Base-by-base conservation (phyloP, 2,329 filamentous ascomycete species). In the Monosporascus ibericus region DNA sequence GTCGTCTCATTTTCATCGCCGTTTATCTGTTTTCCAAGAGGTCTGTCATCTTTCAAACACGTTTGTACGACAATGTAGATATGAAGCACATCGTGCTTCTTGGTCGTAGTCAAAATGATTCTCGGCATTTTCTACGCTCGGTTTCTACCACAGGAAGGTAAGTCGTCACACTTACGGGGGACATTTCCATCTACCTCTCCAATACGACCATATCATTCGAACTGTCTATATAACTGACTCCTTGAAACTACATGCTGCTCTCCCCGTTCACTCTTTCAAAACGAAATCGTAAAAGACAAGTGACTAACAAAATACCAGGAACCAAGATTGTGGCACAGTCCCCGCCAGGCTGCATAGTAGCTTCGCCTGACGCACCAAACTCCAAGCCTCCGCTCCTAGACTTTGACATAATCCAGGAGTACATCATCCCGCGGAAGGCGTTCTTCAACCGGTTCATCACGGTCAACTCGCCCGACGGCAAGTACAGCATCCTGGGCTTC, bases 401-500 rank as follows among this genome's bases (percentile, higher is more conserved):
- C 70, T 97, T 96, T 72, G 83, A 88, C 58, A 85, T 90, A 49
- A 81, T 97, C 60, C 88, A 90, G 17, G 87, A 92, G 67, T 96
- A 95, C 74, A 87, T 99, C 65, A 96, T 99, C 64, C 94, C 94
- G 18, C 87, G 90, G 50, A 90, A 96, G 70, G 88, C 92, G 63
- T 94, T 99, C 66, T 96, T 92, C 78, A 95, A 96, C 68, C 89
- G 91, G 58, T 86, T 92, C 55, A 80, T 97, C 56, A 87, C 88
- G 27, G 86, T 95, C 52, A 86, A 86, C 68, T 87, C 89, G 46
- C 81, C 83, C 0, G 80, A 83, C 51, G 77, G 77, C 60, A 82
- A 82, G 59, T 87, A 92, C 70, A 84, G 86, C 53, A 84, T 99
- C 51, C 79, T 99, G 36, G 90, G 92, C 17, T 90, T 91, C 63